Conservation (phyloP, 2,329 filamentous ascomycete genomes). For the Ophiostoma piceae region DNA sequence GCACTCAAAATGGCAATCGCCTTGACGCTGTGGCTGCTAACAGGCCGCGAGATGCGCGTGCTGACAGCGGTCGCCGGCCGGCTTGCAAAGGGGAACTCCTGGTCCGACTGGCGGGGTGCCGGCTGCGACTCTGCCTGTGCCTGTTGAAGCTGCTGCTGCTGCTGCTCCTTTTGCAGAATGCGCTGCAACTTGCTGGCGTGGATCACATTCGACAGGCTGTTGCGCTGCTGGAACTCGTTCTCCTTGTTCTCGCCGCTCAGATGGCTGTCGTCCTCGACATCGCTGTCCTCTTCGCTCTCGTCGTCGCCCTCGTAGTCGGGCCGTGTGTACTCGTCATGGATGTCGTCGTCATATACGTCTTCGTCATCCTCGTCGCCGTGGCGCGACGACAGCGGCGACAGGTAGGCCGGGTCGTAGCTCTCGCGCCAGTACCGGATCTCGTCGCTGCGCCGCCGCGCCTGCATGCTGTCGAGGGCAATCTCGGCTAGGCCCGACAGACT, state of each 20-base stretch:
- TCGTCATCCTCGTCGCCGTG: constrained; percentile 27
- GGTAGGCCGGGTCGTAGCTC: constrained; percentile 49
- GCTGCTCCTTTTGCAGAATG: background rate
- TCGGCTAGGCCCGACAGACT: constrained; percentile 53
- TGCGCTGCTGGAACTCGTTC: constrained; percentile 14
- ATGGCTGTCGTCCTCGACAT: background rate
- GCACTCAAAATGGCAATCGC: background rate
- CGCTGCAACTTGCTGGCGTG: constrained; percentile 17
- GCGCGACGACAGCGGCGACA: constrained; percentile 48
- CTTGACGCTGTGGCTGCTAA: constrained; percentile 15
- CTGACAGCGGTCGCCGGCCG: background rate
- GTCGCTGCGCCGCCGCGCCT: constrained; percentile 51
- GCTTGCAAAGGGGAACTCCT: background rate
- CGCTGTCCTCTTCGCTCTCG: constrained; percentile 21
- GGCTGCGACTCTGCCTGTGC: background rate
- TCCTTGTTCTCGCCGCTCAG: background rate
- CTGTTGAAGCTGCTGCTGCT: constrained; percentile 2
- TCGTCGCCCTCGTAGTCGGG: constrained; percentile 22
- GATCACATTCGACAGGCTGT: constrained; percentile 13
- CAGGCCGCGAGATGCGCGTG: constrained; percentile 18
- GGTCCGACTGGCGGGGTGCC: background rate
- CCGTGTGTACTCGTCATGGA: background rate
- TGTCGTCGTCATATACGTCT: constrained; percentile 19
- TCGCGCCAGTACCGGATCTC: constrained; percentile 61
- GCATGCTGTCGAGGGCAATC: constrained; percentile 32